Percentiles rank a stretch among this genome's conserved stretches.
Evolutionary conservation across 768 basidiomycete species (phyloP).

Genomic region (Suillus lakei): DNA sequence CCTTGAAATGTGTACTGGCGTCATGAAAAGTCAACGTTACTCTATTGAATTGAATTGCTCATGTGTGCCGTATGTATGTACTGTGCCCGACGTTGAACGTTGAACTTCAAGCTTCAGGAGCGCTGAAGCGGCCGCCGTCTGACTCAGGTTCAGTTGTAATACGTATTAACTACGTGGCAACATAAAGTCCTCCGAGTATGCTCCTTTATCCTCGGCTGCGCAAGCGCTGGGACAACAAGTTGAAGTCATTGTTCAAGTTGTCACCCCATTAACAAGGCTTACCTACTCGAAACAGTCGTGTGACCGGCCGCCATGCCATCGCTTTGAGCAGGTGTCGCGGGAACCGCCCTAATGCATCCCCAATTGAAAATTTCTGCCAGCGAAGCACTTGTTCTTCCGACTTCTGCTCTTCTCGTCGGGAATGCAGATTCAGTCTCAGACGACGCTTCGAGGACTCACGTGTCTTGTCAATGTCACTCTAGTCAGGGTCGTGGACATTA

Average conservation of each 20-base stretch:
- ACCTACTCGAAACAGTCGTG: not conserved
- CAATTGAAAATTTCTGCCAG: slow-evolving; percentile 1
- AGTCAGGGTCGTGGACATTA: not conserved
- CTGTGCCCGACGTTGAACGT: no score
- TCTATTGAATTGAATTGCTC: not conserved
- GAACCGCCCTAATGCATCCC: slow-evolving; percentile 1
- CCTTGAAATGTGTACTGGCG: not conserved
- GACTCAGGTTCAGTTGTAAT: not conserved
- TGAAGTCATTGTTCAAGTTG: not conserved
- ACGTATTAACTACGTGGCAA: slow-evolving; percentile 2
- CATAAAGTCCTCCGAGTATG: not conserved
- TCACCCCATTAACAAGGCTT: not conserved
- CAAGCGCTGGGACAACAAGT: not conserved
- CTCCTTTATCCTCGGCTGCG: not conserved
- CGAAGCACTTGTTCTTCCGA: not conserved
- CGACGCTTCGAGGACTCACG: slow-evolving; percentile 1
- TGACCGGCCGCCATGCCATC: slow-evolving; percentile 5
- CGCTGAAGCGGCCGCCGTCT: not conserved
- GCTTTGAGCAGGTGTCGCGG: not conserved
- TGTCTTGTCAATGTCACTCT: not conserved
- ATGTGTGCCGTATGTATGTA: not conserved
- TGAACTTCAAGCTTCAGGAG: not conserved
- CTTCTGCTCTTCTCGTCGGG: slow-evolving; percentile 3
- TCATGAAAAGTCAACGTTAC: slow-evolving; percentile 6
- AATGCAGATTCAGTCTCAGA: slow-evolving; percentile 1